Evolutionary conservation across 306 rosid species (phyloP).

Genomic region (Abrus precatorius): DNA sequence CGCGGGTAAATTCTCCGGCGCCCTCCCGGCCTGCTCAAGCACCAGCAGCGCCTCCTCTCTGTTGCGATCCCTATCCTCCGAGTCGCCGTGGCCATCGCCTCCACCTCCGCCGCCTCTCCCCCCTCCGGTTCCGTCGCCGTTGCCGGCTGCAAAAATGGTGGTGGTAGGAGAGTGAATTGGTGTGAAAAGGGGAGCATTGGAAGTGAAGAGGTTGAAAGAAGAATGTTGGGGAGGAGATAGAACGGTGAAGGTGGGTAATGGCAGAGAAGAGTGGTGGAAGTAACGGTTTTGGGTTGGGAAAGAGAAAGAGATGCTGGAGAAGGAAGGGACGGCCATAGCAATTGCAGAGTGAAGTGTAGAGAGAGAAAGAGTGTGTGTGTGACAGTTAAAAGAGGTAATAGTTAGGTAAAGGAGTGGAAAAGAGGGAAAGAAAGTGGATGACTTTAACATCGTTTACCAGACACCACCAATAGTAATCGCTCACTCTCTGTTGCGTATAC

Average conservation of each 20-base stretch:
- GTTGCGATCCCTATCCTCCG: slow-evolving; percentile 69
- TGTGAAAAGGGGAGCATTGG: slow-evolving; percentile 25
- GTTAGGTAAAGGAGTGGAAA: too few relatives aligned
- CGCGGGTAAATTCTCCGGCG: slow-evolving; percentile 74
- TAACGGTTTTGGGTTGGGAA: slow-evolving; percentile 39
- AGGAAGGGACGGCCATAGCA: slow-evolving; percentile 62
- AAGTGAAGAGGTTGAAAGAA: slow-evolving; percentile 19
- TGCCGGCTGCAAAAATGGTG: slow-evolving; percentile 37
- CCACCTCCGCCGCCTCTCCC: slow-evolving; percentile 30
- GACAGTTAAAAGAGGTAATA: neutral
- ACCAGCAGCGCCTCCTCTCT: slow-evolving; percentile 72
- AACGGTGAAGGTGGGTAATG: slow-evolving; percentile 40
- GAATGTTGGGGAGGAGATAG: slow-evolving; percentile 24
- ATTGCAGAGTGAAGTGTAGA: neutral
- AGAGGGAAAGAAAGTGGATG: too few relatives aligned
- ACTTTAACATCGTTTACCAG: too few relatives aligned
- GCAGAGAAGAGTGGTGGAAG: slow-evolving; percentile 39
- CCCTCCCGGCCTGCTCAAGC: slow-evolving; percentile 64
- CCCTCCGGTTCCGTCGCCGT: slow-evolving; percentile 27
- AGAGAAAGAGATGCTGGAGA: slow-evolving; percentile 59
- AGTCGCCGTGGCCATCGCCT: slow-evolving; percentile 43
- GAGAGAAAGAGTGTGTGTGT: neutral
- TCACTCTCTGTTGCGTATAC: too few relatives aligned
- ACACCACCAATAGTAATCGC: too few relatives aligned
- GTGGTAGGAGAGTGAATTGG: slow-evolving; percentile 21